Conservation (phyloP, 228 moss, liverwort and hornwort genomes). For the Sphagnum magellanicum region DNA sequence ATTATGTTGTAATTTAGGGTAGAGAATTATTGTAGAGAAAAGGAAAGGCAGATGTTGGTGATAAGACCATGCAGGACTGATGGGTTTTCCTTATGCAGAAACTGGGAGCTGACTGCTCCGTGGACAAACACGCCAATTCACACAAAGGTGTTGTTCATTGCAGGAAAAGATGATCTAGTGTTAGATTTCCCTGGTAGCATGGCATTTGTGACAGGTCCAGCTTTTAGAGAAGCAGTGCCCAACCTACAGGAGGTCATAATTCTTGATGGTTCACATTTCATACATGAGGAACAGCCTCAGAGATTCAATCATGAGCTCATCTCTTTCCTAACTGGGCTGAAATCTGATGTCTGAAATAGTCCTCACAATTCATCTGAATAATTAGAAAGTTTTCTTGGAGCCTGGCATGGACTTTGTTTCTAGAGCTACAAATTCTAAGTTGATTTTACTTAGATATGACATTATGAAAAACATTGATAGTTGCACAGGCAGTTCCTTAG, state of each 20-base stretch:
- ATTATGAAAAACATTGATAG: no score
- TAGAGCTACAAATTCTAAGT: no score
- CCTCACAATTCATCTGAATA: no score
- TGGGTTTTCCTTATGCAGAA: neutral
- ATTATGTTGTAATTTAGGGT: no score
- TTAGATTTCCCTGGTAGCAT: conserved; percentile 2
- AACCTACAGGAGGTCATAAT: conserved; percentile 4
- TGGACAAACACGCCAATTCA: conserved; percentile 7
- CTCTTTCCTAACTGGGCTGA: neutral
- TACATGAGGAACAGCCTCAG: conserved; percentile 6
- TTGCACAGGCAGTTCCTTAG: no score
- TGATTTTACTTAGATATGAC: no score
- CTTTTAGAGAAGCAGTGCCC: neutral
- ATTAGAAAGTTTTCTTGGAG: no score
- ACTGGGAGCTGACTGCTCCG: conserved; percentile 13
- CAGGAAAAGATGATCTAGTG: conserved; percentile 2
- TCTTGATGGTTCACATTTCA: conserved; percentile 5
- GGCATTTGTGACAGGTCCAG: neutral
- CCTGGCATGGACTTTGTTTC: no score
- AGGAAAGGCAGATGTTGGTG: no score
- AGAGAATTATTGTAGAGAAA: no score
- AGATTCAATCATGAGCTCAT: conserved; percentile 2
- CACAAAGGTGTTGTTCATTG: conserved; percentile 1
- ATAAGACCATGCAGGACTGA: no score
- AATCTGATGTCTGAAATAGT: no score